Evolutionary conservation across 164 flowering plant genomes (phyloP).

Genomic region (Chloranthus sessilifolius): DNA sequence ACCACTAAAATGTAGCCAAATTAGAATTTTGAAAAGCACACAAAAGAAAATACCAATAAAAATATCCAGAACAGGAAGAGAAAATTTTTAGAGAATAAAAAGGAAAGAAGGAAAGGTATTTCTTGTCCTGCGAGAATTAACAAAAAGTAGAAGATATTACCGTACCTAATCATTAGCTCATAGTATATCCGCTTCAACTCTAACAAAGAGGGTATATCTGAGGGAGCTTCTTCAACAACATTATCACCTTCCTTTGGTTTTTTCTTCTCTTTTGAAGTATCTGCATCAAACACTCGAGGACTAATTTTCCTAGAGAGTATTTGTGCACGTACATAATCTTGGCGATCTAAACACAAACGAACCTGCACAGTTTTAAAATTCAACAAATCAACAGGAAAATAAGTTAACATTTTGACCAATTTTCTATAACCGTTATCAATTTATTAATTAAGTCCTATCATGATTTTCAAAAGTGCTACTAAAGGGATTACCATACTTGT

Average conservation of each 20-base stretch:
- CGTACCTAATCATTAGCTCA: constrained; percentile 79
- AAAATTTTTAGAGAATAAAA: no score
- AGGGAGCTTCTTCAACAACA: constrained; percentile 87
- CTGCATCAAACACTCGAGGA: constrained; percentile 82
- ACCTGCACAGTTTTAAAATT: constrained; percentile 39
- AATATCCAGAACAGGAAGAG: no score
- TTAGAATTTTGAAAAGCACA: no score
- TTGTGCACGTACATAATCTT: constrained; percentile 94
- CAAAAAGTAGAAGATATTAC: background rate
- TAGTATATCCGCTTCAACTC: constrained; percentile 90
- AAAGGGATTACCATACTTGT: constrained; percentile 46
- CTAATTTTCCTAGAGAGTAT: constrained; percentile 93
- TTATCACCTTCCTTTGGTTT: constrained; percentile 91
- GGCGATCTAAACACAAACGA: constrained; percentile 85
- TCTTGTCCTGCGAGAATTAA: no score
- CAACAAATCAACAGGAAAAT: constrained; percentile 1
- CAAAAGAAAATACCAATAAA: no score
- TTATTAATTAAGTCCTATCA: background rate
- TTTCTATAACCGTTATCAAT: background rate
- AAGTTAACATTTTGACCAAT: background rate
- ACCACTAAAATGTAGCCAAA: no score
- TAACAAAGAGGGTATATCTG: constrained; percentile 55
- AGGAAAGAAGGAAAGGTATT: no score
- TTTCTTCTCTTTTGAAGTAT: constrained; percentile 84
- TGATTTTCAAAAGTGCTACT: background rate